phyloP scores from a whole-genome alignment of 805 yeast species.

The Lipomyces spencermartinsiae region DNA sequence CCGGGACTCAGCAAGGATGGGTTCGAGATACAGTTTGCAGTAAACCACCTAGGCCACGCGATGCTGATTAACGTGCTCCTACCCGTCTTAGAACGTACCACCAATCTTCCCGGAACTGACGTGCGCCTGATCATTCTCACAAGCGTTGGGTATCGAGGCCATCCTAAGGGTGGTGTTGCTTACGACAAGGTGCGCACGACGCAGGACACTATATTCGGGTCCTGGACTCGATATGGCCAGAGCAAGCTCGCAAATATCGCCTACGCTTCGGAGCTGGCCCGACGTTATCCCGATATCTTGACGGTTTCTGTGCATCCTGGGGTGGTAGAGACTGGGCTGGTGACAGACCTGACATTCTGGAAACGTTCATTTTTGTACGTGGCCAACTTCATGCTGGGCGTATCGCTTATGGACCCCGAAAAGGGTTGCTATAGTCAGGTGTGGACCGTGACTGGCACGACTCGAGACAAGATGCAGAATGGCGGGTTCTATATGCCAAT shows the following conservation, averaged over 20 bases:
- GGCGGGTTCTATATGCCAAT: slow-evolving; percentile 10
- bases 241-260: slow-evolving; percentile 24
- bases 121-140: slow-evolving; percentile 22
- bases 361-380: slow-evolving; percentile 6
- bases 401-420: not conserved
- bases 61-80: slow-evolving; percentile 57
- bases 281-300: slow-evolving; percentile 12
- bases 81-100: slow-evolving; percentile 16
- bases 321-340: slow-evolving; percentile 12
- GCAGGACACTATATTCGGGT: slow-evolving; percentile 3
- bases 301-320: slow-evolving; percentile 28
- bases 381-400: not conserved
- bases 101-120: slow-evolving; percentile 10
- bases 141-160: slow-evolving; percentile 5
- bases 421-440: slow-evolving; percentile 4
- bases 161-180: slow-evolving; percentile 15
- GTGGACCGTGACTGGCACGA: slow-evolving; percentile 6
- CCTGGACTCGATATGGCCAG: slow-evolving; percentile 19
- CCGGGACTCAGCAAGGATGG: slow-evolving; percentile 65
- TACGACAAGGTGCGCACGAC: slow-evolving; percentile 10
- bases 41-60: slow-evolving; percentile 78
- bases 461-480: slow-evolving; percentile 1
- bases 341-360: slow-evolving; percentile 5
- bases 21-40: slow-evolving; percentile 79
- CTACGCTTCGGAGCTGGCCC: slow-evolving; percentile 17